Percentiles rank a stretch among this genome's conserved stretches.
phyloP scores from a whole-genome alignment of 345 rosid species.

The Salix suchowensis region DNA sequence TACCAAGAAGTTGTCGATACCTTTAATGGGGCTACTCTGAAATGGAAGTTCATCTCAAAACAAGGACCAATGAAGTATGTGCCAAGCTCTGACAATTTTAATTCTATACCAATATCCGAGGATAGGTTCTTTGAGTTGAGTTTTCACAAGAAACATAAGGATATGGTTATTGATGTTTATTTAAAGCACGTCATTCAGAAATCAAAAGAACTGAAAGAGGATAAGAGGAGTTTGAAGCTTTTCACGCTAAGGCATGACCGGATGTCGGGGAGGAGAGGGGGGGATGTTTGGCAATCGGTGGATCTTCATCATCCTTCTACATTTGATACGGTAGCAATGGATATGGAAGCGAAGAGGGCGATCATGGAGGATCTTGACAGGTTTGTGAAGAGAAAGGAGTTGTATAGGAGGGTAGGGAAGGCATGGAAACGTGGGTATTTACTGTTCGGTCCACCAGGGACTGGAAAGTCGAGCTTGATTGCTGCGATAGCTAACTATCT shows the following conservation, averaged over 20 bases:
- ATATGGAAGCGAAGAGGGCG: slow-evolving; percentile 6
- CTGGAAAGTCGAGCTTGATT: slow-evolving; percentile 18
- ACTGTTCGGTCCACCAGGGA: slow-evolving; percentile 15
- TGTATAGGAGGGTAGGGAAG: slow-evolving; percentile 15
- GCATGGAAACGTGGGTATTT: slow-evolving; percentile 20
- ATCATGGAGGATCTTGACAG: slow-evolving; percentile 14
- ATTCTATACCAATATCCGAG: neutral
- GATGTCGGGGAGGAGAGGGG: neutral
- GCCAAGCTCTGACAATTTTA: neutral
- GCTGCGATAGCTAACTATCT: slow-evolving; percentile 25
- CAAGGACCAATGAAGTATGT: neutral
- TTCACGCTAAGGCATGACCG: slow-evolving; percentile 15
- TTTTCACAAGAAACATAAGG: slow-evolving; percentile 34
- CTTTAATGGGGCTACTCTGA: slow-evolving; percentile 30
- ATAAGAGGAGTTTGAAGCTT: slow-evolving; percentile 24
- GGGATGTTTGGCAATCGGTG: slow-evolving; percentile 24
- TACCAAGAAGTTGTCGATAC: slow-evolving; percentile 25
- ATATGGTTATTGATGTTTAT: slow-evolving; percentile 22
- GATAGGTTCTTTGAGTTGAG: slow-evolving; percentile 20
- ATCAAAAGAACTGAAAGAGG: slow-evolving; percentile 12
- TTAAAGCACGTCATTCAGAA: slow-evolving; percentile 19
- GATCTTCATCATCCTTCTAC: slow-evolving; percentile 22
- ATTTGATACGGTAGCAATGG: slow-evolving; percentile 16
- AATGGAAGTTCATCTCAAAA: slow-evolving; percentile 21
- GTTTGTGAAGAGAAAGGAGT: slow-evolving; percentile 9